Base-by-base conservation (phyloP, 768 basidiomycete species). In the Suillus subalutaceus region DNA sequence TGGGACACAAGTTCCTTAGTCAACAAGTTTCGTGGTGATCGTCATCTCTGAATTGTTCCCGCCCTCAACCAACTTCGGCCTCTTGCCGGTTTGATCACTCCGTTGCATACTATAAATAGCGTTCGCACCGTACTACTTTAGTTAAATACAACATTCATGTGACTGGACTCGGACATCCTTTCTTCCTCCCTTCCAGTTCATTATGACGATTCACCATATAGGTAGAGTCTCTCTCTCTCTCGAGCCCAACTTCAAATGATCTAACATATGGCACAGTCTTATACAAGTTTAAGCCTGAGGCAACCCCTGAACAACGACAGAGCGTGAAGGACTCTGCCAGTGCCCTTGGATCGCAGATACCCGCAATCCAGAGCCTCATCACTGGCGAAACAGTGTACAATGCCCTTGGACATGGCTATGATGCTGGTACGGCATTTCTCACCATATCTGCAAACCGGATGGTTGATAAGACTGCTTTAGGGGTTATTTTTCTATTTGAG, bases 401-500 rank as follows among this genome's bases (percentile, higher is more conserved):
- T 40, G 63, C 67, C 12, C 16, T 70, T 32, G 72, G 69, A 48
- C 75, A 64, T 20, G 70, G 67, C 61, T 77, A 60, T 44, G 72
- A 74, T 60, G 60, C 68, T 64, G 74, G 75, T 77, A n/a, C 52
- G 16, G 6, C 3, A 46, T 55, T 16, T 56, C 15, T 23, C n/a
- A 10, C 23, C 15, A 15, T 30, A 26, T 58, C 20, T 41, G 18
- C 26, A 41, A 43, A 4, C 16, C 41, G 23, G 16, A 8, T 30
- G 20, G 15, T 32, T 37, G 13, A 44, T 35, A 15, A 46, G 59
- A 13, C 35, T 40, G 23, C 20, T 40, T 32, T 43, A 76, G 74
- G 75, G 23, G 12, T 73, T 46, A 67, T 75, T 43, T 68, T 76
- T 26, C n/a, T 70, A 60, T 77, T 75, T 43, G 59, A 75, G 35